Base-by-base conservation (phyloP, 345 rosid species). In the Excoecaria cochinchinensis region DNA sequence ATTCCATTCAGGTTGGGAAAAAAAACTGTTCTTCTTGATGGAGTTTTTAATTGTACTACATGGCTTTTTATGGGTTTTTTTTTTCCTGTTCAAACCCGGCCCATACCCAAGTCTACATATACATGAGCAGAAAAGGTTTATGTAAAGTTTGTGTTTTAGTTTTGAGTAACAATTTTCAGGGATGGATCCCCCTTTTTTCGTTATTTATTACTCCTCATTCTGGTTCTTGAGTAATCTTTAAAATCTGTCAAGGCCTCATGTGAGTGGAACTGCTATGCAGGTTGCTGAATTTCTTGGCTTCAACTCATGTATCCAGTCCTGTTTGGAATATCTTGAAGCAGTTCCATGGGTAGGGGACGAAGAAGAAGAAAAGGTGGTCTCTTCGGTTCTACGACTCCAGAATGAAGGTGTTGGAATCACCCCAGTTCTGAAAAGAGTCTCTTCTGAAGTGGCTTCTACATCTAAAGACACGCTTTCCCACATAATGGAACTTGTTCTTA, bases 341-440 rank as follows among this genome's bases (percentile, higher is more conserved):
- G 99, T 93, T 82, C 99, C 99, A 0, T 95, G 99, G 99, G 93
- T 91, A 19, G 99, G 97, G 31, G 93, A 92, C 69, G 99, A 95
- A 82, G 98, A 95, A 80, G 99, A 95, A 78, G 97, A 90, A 75
- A 92, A 88, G 77, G 99, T 95, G 31, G 87, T 95, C 68, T 90
- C 93, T 14, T 87, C 94, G 17, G 85, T 95, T 57, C 79, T 87
- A 38, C 84, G 84, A 64, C 88, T 95, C 44, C 93, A 90, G 76
- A 81, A 84, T 44, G 93, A 95, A 82, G 94, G 90, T 36, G 70
- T 89, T 60, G 89, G 88, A 69, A 89, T 90, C 62, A 83, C 85
- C 12, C 93, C 98, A 65, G 91, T 93, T 21, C 74, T 95, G 22
- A 93, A 93, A 76, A 80, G 99, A 76, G 87, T 95, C 74, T 88